These are phyloP conservation scores for Sutorius eximius DNA, from an alignment of 1,284 basidiomycete genomes.

Conservation along the genomic window DNA sequence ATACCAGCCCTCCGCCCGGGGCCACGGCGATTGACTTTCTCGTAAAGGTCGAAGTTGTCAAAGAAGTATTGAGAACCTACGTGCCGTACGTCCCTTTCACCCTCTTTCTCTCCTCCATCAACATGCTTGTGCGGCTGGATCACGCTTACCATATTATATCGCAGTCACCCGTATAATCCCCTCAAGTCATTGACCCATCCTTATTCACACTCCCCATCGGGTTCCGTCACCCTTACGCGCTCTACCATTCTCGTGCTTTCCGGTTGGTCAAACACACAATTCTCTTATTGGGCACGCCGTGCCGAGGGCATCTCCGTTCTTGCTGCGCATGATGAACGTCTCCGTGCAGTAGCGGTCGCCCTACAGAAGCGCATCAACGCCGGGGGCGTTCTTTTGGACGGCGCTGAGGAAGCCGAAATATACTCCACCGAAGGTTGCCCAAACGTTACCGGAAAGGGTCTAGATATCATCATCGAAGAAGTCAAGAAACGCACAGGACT, in stretches of 20 bases:
- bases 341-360: slow-evolving; percentile 42
- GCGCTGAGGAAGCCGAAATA: slow-evolving; percentile 21
- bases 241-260: slow-evolving; percentile 47
- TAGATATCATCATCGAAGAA: slow-evolving; percentile 48
- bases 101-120: slow-evolving; percentile 4
- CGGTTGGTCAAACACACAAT: slow-evolving; percentile 53
- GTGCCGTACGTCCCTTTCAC: slow-evolving; percentile 42
- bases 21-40: slow-evolving; percentile 52
- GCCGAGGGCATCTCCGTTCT: slow-evolving; percentile 49
- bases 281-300: slow-evolving; percentile 52
- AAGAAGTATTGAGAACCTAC: slow-evolving; percentile 46
- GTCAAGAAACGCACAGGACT: slow-evolving; percentile 50
- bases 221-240: slow-evolving; percentile 46
- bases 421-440: slow-evolving; percentile 31
- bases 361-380: slow-evolving; percentile 42
- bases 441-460: slow-evolving; percentile 47
- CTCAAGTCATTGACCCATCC: slow-evolving; percentile 47
- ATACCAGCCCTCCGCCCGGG: slow-evolving; percentile 30
- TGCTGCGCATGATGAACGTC: slow-evolving; percentile 39
- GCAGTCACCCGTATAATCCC: slow-evolving; percentile 52
- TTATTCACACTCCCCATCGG: slow-evolving; percentile 40
- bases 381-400: slow-evolving; percentile 36
- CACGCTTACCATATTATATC: slow-evolving; percentile 25
- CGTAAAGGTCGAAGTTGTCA: slow-evolving; percentile 52
- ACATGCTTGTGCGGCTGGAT: slow-evolving; percentile 8